Conservation (phyloP, 352 stramenopile genomes). For the Hyaloperonospora arabidopsidis region DNA sequence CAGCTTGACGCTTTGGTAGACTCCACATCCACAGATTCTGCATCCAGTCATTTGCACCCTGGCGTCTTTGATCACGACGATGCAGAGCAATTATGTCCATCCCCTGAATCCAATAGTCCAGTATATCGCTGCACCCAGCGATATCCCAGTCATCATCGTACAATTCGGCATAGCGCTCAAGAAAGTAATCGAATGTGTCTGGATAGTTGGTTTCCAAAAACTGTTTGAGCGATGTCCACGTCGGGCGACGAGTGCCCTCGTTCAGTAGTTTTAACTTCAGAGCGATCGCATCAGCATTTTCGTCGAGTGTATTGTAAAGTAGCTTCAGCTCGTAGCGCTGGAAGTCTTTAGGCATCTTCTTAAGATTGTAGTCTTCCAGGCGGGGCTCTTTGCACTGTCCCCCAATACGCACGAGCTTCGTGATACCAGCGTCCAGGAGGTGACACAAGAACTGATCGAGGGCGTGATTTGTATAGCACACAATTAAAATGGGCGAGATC, state of each 20-base stretch:
- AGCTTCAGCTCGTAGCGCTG: slow-evolving; percentile 24
- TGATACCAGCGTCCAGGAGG: slow-evolving; percentile 45
- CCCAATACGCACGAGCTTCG: slow-evolving; percentile 65
- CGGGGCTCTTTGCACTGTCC: slow-evolving; percentile 55
- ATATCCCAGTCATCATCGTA: slow-evolving; percentile 29
- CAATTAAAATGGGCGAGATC: slow-evolving; percentile 54
- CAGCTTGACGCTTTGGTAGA: slow-evolving; percentile 18
- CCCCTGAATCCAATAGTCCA: slow-evolving; percentile 38
- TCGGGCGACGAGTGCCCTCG: slow-evolving; percentile 13
- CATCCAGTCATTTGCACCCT: slow-evolving; percentile 12
- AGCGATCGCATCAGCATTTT: slow-evolving; percentile 20
- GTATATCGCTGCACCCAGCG: slow-evolving; percentile 26
- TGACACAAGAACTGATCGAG: slow-evolving; percentile 87
- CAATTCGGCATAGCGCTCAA: slow-evolving; percentile 16
- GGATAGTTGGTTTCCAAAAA: slow-evolving; percentile 30
- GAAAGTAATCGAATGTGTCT: slow-evolving; percentile 28
- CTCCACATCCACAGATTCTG: slow-evolving; percentile 32
- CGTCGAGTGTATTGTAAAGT: slow-evolving; percentile 30
- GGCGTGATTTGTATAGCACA: slow-evolving; percentile 89
- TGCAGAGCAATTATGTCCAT: slow-evolving; percentile 11
- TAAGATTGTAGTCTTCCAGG: slow-evolving; percentile 35
- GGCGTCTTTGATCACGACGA: not conserved
- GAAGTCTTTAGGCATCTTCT: slow-evolving; percentile 20
- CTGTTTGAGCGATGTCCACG: slow-evolving; percentile 26
- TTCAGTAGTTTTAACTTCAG: slow-evolving; percentile 9